Conservation (phyloP, 805 yeast species). For the Zygosaccharomyces rouxii region DNA sequence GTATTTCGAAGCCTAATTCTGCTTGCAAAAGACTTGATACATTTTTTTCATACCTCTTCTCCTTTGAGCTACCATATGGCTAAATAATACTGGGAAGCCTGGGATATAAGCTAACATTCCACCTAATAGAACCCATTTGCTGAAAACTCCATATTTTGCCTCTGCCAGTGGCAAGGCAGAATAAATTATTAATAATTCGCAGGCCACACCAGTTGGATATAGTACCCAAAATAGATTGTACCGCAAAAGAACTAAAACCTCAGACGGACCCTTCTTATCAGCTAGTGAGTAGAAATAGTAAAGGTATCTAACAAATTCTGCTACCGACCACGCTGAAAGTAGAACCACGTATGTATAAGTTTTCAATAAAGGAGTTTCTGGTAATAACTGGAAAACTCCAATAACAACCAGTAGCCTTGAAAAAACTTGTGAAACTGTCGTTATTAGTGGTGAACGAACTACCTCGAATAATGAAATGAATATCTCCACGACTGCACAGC, state of each 20-base stretch:
- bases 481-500: conserved; percentile 75
- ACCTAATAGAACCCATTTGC: conserved; percentile 51
- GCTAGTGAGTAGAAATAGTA: conserved; percentile 49
- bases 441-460: conserved; percentile 79
- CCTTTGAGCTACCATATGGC: conserved; percentile 88
- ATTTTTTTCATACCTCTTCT: conserved; percentile 58
- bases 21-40: conserved; percentile 8
- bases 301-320: conserved; percentile 88
- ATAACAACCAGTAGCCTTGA: conserved; percentile 78
- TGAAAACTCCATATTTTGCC: conserved; percentile 43
- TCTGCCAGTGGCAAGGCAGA: conserved; percentile 70
- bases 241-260: conserved; percentile 66
- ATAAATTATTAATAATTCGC: conserved; percentile 70
- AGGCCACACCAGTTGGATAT: conserved; percentile 89
- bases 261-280: conserved; percentile 45
- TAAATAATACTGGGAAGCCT: conserved; percentile 77
- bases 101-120: conserved; percentile 72
- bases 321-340: conserved; percentile 82
- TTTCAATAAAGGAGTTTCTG: conserved; percentile 52
- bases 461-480: conserved; percentile 72
- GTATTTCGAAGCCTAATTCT: conserved; percentile 3
- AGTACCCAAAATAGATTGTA: conserved; percentile 78
- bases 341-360: conserved; percentile 60
- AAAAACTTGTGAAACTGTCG: conserved; percentile 82
- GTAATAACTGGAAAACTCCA: conserved; percentile 76